Conservation (phyloP, 2,329 filamentous ascomycete genomes). For the Ceratocystis harringtonii region DNA sequence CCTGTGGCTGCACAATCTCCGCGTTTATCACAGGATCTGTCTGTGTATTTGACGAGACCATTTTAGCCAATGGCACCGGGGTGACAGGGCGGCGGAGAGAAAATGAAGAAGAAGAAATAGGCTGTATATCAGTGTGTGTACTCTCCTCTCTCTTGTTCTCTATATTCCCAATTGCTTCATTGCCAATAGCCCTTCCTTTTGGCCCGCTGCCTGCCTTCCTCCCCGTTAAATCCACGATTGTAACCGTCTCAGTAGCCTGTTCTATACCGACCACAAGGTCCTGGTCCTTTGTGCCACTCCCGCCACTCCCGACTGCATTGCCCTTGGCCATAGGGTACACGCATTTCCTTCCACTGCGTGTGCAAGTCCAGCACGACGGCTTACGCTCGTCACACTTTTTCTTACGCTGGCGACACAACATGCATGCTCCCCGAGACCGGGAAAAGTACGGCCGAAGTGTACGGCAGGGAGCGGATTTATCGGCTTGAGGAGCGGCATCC, state of each 20-base stretch:
- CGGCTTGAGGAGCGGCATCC: background rate
- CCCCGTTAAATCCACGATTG: background rate
- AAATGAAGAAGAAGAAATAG: background rate
- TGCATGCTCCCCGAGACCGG: conserved; percentile 20
- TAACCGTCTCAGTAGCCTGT: background rate
- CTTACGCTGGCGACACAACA: conserved; percentile 24
- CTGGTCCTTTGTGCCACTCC: background rate
- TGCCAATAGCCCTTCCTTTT: background rate
- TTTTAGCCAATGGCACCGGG: background rate
- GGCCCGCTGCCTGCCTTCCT: background rate
- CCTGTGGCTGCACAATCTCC: background rate
- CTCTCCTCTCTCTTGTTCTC: background rate
- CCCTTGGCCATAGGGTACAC: conserved; percentile 12
- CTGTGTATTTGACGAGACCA: conserved; percentile 3
- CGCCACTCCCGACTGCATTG: background rate
- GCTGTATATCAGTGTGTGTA: background rate
- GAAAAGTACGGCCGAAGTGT: conserved; percentile 16
- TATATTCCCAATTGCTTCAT: background rate
- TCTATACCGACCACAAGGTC: background rate
- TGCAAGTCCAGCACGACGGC: conserved; percentile 20
- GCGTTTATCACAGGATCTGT: background rate
- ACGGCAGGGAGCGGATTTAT: conserved; percentile 13
- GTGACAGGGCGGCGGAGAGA: background rate
- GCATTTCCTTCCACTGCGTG: conserved; percentile 15
- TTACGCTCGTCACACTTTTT: conserved; percentile 25